Base-by-base conservation (phyloP, 116 monocot species). In the Zostera marina region DNA sequence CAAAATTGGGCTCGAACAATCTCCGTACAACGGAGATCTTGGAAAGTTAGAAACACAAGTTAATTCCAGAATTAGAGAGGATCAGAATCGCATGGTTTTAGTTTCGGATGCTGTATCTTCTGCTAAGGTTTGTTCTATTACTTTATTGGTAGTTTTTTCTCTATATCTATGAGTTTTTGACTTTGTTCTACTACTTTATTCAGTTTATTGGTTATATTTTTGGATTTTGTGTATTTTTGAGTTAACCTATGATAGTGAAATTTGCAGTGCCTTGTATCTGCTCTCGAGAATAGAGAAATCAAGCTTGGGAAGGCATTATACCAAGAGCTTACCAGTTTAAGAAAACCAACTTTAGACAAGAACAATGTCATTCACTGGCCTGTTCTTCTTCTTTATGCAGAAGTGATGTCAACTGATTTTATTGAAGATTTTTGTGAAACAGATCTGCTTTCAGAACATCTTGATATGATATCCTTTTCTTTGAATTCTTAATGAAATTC, bases 361-460 rank as follows among this genome's bases (percentile, higher is more conserved):
- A 78, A 56, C 15, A 66, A 68, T 11, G 60, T 89, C 53, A 69
- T 96, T 70, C 96, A 89, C 64, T 96, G 96, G 96, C 89, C 96
- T 6, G 85, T 96, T 52, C 82, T 96, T 69, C 76, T 96, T 63
- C 96, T 96, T 57, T 96, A 96, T 73, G 82, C 96, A n/a, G 96
- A 96, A 68, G 79, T 74, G 53, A 88, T 96, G 89, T 80, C 82
- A n/a, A 88, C 89, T 76, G 96, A 96, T 75, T 88, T 96, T 41
- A 78, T 96, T 12, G 82, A 96, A 63, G 85, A 89, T 52, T 96
- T 88, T 48, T 78, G 74, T 13, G 96, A 96, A 63, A 72, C 74
- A 0, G 96, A 96, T 52, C 63, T 63, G 44, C 80, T 96, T 16
- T 69, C 85, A 45, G 68, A 70, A 39, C 89, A 96, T 68, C 77